Conservation (phyloP, 202 grass and related monocot species). For the Dendrocalamus latiflorus region DNA sequence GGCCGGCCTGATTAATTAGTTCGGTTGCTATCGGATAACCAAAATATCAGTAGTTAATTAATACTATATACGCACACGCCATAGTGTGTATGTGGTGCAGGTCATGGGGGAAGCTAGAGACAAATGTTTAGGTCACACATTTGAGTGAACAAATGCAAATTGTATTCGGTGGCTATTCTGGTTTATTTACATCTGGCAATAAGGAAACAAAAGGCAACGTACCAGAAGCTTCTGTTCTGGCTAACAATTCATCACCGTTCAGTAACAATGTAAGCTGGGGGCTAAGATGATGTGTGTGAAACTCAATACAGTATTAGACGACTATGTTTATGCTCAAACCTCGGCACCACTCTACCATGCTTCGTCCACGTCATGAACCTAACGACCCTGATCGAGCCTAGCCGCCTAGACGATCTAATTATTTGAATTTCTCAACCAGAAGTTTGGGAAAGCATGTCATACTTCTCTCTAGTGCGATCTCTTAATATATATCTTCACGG, state of each 20-base stretch:
- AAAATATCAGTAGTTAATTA: not conserved
- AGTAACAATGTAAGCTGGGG: not conserved
- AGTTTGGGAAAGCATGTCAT: not conserved
- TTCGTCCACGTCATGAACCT: not conserved
- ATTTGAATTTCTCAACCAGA: not conserved
- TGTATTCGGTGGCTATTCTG: not conserved
- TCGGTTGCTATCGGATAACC: not conserved
- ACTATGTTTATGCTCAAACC: not conserved
- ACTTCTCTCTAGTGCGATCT: not conserved
- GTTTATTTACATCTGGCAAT: not conserved
- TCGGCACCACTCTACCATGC: not conserved
- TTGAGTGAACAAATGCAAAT: not conserved
- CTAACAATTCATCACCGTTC: not conserved
- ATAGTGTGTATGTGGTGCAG: not conserved
- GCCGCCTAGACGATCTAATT: not conserved
- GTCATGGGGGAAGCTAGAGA: not conserved
- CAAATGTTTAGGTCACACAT: conserved; percentile 27
- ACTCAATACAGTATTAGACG: not conserved
- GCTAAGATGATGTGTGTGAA: not conserved
- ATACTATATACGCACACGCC: not conserved
- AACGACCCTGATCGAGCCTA: not conserved
- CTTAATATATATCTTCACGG: too few species aligned
- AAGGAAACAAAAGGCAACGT: not conserved
- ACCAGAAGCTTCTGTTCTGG: not conserved
- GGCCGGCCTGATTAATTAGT: not conserved